Conservation (phyloP, 305 asterid species). For the Solanum hybrid region DNA sequence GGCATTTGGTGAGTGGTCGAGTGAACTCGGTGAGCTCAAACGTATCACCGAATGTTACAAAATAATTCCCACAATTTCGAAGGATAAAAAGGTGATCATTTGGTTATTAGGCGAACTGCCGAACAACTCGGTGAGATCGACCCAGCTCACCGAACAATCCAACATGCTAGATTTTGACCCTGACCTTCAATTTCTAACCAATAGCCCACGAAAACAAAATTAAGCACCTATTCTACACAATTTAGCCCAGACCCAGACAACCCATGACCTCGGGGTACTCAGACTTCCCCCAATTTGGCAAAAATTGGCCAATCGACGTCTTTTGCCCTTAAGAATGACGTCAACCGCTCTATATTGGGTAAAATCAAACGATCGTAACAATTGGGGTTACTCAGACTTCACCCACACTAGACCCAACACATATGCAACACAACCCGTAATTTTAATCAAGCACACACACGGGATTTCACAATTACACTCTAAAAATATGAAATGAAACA, state of each 20-base stretch:
- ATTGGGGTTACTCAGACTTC: too few species aligned
- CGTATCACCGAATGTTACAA: not conserved
- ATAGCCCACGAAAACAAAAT: not conserved
- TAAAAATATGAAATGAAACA: too few species aligned
- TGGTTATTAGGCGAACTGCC: not conserved
- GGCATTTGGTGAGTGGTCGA: not conserved
- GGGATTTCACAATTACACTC: too few species aligned
- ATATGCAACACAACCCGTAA: too few species aligned
- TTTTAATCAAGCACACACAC: too few species aligned
- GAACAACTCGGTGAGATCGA: not conserved
- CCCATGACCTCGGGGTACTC: not conserved
- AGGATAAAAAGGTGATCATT: not conserved
- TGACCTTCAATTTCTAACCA: not conserved
- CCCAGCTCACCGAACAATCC: not conserved
- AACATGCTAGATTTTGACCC: not conserved
- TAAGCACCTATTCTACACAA: not conserved
- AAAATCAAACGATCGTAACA: too few species aligned
- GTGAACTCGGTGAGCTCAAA: not conserved
- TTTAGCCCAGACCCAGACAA: not conserved
- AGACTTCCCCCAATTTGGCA: too few species aligned
- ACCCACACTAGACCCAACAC: too few species aligned
- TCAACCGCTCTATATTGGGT: too few species aligned
- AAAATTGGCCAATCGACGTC: too few species aligned
- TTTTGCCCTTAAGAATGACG: too few species aligned
- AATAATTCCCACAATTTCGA: not conserved